Base-by-base conservation (phyloP, 257 asterid species). In the Craterostigma plantagineum region DNA sequence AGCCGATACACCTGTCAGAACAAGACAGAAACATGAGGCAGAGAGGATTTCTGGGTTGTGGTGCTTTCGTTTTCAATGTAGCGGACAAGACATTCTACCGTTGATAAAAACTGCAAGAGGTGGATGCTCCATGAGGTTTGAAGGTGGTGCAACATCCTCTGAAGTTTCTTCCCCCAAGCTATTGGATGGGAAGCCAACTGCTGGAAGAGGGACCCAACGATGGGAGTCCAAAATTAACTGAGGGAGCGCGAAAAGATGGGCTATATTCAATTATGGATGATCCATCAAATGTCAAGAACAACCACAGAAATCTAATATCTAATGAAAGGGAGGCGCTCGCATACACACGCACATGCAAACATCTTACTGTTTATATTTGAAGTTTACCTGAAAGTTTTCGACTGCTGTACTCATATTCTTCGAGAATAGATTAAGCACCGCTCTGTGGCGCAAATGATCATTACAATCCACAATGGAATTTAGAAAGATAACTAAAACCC, bases 111-210 rank as follows among this genome's bases (percentile, higher is more conserved):
- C 87, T 33, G 95, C 98, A 54, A 90, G 82, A 56, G 98, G 95
- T 38, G 94, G 92, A 65, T 90, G 95, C 66, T 90, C 98, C 98
- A 90, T 90, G 14, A 90, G 83, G 71, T 60, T 72, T 50, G 96
- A 64, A 54, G 93, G 94, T 41, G 98, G 98, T 47, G 69, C 45
- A 11, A 83, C 60, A 72, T 75, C 98, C 46, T 77, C 98, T 7
- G 54, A 75, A 62, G 61, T 72, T 60, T 79, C 95, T 43, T 79
- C 95, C 53, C 91, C 77, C 12, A 72, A 65, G 55, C 71, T 63
- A 62, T 58, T 63, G 54, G 91, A 59, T 17, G 99, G 82, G 63
- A 90, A 90, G 63, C 95, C 98, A 37, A 87, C 87, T 33, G 93
- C 70, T 53, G 98, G 98, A 57, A 90, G 45, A 18, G 79, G 75